Evolutionary conservation across 1,284 basidiomycete species (phyloP).

Genomic region (Waitea zeae): DNA sequence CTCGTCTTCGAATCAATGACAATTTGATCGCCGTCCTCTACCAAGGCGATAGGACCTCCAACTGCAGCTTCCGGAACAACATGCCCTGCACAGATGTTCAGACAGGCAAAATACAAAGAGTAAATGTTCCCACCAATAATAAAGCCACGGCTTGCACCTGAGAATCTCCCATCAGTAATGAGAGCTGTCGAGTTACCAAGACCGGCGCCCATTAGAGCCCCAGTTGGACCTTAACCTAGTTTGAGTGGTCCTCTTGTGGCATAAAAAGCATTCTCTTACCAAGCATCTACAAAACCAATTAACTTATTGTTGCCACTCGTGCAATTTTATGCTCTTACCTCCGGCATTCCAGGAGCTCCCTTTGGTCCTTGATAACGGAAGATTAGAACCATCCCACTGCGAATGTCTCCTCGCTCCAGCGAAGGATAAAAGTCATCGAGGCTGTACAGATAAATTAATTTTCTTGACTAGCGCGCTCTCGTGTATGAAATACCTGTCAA

Average conservation of each 20-base stretch:
- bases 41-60: slow-evolving; percentile 91
- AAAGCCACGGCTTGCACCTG: slow-evolving; percentile 54
- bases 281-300: slow-evolving; percentile 28
- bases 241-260: slow-evolving; percentile 21
- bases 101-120: background rate
- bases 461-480: background rate
- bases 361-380: slow-evolving; percentile 94
- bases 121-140: slow-evolving; percentile 31
- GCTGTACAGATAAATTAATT: slow-evolving; percentile 17
- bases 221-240: no score
- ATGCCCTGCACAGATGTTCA: slow-evolving; percentile 41
- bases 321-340: no score
- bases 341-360: slow-evolving; percentile 95
- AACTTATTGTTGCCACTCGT: no score
- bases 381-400: slow-evolving; percentile 72
- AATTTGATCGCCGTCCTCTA: slow-evolving; percentile 83
- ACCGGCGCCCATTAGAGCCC: slow-evolving; percentile 84
- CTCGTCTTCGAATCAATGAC: slow-evolving; percentile 67
- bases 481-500: slow-evolving; percentile 34
- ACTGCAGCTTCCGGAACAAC: slow-evolving; percentile 86
- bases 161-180: slow-evolving; percentile 94
- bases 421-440: slow-evolving; percentile 75
- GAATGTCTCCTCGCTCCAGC: slow-evolving; percentile 73
- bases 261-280: no score
- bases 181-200: slow-evolving; percentile 81